Evolutionary conservation across 2,329 filamentous ascomycete genomes (phyloP).

Genomic region (Orbilia quercus): DNA sequence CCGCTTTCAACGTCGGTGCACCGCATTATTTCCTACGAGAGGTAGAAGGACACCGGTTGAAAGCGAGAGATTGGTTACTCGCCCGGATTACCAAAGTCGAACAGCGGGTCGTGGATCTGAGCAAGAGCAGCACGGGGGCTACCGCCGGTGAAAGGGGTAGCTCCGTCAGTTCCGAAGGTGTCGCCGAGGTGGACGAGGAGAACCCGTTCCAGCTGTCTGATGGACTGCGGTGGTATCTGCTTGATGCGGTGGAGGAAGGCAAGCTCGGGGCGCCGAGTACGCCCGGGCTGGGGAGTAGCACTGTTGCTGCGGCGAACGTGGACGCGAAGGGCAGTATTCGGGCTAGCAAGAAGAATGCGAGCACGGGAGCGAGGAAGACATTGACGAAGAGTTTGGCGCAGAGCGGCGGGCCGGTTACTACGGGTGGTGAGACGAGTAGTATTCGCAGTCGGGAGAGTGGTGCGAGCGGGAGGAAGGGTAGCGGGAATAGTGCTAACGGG

Average conservation of each 20-base stretch:
- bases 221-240: slow-evolving; percentile 92
- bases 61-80: slow-evolving; percentile 92
- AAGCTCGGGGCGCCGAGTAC: slow-evolving; percentile 88
- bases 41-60: slow-evolving; percentile 85
- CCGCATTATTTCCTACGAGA: slow-evolving; percentile 97
- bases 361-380: slow-evolving; percentile 32
- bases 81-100: slow-evolving; percentile 91
- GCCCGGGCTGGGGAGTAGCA: slow-evolving; percentile 89
- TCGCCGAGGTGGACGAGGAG: slow-evolving; percentile 69
- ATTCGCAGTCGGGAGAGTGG: slow-evolving; percentile 50
- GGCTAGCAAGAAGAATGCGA: slow-evolving; percentile 61
- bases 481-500: slow-evolving; percentile 32
- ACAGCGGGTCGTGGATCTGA: slow-evolving; percentile 91
- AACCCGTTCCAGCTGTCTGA: slow-evolving; percentile 98
- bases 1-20: slow-evolving; percentile 96
- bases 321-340: slow-evolving; percentile 77
- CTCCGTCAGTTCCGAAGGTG: slow-evolving; percentile 69
- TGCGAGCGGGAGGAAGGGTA: slow-evolving; percentile 46
- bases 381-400: slow-evolving; percentile 55
- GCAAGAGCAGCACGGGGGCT: slow-evolving; percentile 69
- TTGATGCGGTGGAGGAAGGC: slow-evolving; percentile 86
- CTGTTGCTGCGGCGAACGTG: slow-evolving; percentile 86
- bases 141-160: slow-evolving; percentile 64
- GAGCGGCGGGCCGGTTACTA: slow-evolving; percentile 39
- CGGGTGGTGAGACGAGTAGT: slow-evolving; percentile 47